A percentile compares a stretch with the other conserved stretches of the same genome.
These are phyloP conservation scores for Casuarina glauca DNA, from an alignment of 306 rosid species.

Conservation along the genomic window DNA sequence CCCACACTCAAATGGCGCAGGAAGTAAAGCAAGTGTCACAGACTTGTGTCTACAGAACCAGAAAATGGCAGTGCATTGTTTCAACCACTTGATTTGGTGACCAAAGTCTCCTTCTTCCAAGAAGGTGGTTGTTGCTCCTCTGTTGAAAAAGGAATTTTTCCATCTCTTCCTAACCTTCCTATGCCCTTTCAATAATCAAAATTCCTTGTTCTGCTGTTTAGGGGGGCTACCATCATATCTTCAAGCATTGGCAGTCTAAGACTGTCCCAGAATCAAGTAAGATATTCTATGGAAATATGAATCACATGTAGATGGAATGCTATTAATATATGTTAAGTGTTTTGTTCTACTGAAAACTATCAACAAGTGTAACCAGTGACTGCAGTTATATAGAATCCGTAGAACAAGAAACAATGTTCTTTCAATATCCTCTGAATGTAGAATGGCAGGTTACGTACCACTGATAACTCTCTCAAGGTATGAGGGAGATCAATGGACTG, in stretches of 20 bases:
- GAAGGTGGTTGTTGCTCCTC: not conserved
- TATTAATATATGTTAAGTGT: not conserved
- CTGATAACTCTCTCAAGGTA: constrained; percentile 60
- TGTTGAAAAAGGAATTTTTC: not conserved
- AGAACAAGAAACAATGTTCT: not conserved
- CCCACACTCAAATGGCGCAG: not conserved
- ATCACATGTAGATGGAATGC: too few relatives aligned
- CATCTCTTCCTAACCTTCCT: not conserved
- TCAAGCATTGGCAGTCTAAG: not conserved
- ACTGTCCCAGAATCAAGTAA: not conserved
- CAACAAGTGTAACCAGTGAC: not conserved
- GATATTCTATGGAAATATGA: not conserved
- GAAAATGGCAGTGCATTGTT: not conserved
- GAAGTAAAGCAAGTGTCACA: not conserved
- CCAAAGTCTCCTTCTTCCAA: not conserved
- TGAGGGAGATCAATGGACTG: constrained; percentile 34
- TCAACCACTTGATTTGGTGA: not conserved
- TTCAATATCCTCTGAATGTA: constrained; percentile 11
- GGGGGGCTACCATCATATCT: not conserved
- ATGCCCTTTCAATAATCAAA: not conserved
- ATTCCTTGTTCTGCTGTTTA: not conserved
- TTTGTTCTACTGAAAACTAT: not conserved
- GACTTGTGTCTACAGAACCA: not conserved
- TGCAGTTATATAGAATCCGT: not conserved
- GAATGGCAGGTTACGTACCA: constrained; percentile 43